Percentiles rank a stretch among this genome's conserved stretches.
Conservation (phyloP, 441 rosid species). For the Syzygium malaccense region DNA sequence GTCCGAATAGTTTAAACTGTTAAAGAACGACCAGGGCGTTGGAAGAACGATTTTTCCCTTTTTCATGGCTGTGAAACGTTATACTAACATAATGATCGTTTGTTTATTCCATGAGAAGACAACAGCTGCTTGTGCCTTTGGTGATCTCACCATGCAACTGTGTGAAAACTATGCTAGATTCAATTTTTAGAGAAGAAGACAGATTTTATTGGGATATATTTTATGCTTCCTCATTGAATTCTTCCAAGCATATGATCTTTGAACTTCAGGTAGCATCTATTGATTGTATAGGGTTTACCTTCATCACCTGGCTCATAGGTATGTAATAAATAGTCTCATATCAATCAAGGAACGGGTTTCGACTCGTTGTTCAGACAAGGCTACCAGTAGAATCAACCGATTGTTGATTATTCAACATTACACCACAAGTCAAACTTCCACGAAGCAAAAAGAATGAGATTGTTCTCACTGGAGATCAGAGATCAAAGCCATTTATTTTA, state of each 20-base stretch:
- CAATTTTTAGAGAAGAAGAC: neutral
- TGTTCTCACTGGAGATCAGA: neutral
- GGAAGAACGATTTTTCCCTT: neutral
- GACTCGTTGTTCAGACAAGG: neutral
- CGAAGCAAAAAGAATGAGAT: neutral
- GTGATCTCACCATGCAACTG: neutral
- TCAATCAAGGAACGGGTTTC: neutral
- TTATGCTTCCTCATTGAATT: neutral
- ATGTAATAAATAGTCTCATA: neutral
- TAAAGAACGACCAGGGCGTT: neutral
- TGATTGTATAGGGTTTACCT: neutral
- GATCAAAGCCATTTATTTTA: neutral
- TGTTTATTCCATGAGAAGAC: neutral
- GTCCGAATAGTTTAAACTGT: neutral
- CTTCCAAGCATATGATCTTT: neutral
- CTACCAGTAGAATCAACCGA: neutral
- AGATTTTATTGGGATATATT: neutral
- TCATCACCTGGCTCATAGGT: neutral
- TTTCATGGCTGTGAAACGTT: neutral
- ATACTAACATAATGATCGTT: neutral
- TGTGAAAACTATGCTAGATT: neutral
- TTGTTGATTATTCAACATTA: neutral
- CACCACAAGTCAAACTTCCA: neutral
- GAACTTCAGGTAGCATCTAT: neutral
- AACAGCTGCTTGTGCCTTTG: neutral